These are phyloP conservation scores for Aspergillus latus DNA, from an alignment of 2,329 filamentous ascomycete species.

Conservation along the genomic window DNA sequence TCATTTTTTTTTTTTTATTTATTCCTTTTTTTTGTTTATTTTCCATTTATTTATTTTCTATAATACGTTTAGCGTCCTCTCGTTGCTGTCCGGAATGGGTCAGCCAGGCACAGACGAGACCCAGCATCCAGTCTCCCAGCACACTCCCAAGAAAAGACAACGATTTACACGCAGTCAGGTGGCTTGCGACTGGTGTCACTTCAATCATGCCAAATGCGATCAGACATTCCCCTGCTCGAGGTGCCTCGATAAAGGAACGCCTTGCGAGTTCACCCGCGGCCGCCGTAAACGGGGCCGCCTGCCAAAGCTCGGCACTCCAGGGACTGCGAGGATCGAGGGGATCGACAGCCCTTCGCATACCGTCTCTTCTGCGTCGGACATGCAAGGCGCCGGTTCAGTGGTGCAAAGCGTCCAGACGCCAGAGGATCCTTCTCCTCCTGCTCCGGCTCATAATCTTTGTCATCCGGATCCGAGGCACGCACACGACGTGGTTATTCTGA, in stretches of 20 bases:
- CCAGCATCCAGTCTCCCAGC: neutral
- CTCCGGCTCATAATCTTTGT: too few species aligned
- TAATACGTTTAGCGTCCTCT: too few species aligned
- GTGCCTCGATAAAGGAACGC: conserved; percentile 69
- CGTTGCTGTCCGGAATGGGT: neutral
- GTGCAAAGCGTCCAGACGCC: conserved; percentile 27
- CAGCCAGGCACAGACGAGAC: neutral
- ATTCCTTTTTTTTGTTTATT: neutral
- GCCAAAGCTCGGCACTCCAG: conserved; percentile 15
- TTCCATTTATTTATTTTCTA: too few species aligned
- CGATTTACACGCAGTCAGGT: conserved; percentile 37
- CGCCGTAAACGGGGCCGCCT: conserved; percentile 93
- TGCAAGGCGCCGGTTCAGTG: conserved; percentile 18
- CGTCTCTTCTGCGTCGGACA: neutral
- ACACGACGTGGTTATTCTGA: conserved; percentile 1
- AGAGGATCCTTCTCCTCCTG: neutral
- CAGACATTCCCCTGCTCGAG: conserved; percentile 88
- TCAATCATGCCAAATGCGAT: conserved; percentile 89
- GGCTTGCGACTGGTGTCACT: conserved; percentile 93
- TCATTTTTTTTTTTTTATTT: too few species aligned
- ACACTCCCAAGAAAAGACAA: conserved; percentile 28
- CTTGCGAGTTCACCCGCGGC: conserved; percentile 85
- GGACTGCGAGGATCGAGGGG: neutral
- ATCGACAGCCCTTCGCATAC: neutral
- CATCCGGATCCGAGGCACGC: neutral